Evolutionary conservation across 257 asterid species (phyloP), one percentile per base, ranked within the genome.

Genomic region (Primulina huaijiensis): DNA sequence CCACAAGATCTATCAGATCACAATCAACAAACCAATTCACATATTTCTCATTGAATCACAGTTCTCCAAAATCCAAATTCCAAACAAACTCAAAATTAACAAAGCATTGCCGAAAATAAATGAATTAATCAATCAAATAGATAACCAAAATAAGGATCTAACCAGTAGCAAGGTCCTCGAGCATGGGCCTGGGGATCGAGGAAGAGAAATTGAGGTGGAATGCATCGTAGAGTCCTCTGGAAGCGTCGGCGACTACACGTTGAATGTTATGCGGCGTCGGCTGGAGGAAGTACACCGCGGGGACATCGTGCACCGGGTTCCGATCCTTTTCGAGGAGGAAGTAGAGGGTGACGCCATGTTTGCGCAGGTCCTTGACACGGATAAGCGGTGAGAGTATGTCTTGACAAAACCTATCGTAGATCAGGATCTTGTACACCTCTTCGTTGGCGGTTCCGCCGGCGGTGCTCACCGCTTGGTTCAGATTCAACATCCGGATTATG

Each of bases 241-340:
- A 78, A 63, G 97, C 89, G 72, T 94, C 98, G 27, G 86, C 68
- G 72, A 91, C 56, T 63, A 94, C 80, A 66, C 92, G 91, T 34
- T 85, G 92, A 73, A 94, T 81, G 63, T 94, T 94, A 16, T 71
- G 62, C 3, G 82, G 92, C 17, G 96, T 91, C 6, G 99, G 86
- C 79, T 80, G 97, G 70, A 94, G 87, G 72, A 94, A 94, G 76
- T 94, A 94, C 57, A 94, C 87, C 71, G 97, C 98, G 30, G 99
- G 99, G 67, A 89, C 99, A 72, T 89, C 99, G 83, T 81, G 88
- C 68, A 94, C 95, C 31, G 99, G 96, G 52, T 94, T 89, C 35
- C 98, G 97, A 78, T 86, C 98, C 92, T 94, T 94, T 79, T 94
- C 97, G 38, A 94, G 78, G 74, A 91, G 95, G 84, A 91, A 91